Evolutionary conservation across 2,329 filamentous ascomycete species (phyloP), one percentile per base, ranked within the genome.

Genomic region (Ophiocordyceps camponoti-floridani): DNA sequence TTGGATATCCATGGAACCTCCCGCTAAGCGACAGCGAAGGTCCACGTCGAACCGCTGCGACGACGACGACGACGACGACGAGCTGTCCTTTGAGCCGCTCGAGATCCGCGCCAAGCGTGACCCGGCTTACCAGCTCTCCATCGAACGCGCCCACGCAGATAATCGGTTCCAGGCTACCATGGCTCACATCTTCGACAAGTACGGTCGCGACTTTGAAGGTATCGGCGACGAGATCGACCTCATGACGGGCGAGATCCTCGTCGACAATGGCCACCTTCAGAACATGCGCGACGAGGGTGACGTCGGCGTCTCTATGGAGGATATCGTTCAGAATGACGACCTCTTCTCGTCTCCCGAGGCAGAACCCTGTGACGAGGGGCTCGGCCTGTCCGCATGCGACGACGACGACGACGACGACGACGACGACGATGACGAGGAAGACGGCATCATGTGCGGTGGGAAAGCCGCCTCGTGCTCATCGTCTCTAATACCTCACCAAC

Each of bases 201-300:
- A 94, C 58, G 79, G 73, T 44, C 79, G 72, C 50, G 83, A 95
- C 58, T 94, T 94, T 55, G 77, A 78, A 2, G 82, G 79, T 4
- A 71, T 89, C 43, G 87, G 82, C 45, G 89, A 96, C 60, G 87
- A 94, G 63, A 87, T 96, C 54, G 85, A 96, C 59, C 68, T 94
- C 46, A 68, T 70, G 43, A 89, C 84, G 0, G 87, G 85, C 45
- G 69, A 84, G 47, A 78, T 96, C 42, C 71, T 94, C n/a, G 79
- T 95, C 46, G 74, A 96, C 60, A 91, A 94, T 67, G 89, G 91
- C 0, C 91, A 96, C 63, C 59, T 95, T 44, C 59, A 73, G 43
- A 56, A 57, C 59, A 74, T 55, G 77, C 85, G 70, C 55, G 65
- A 56, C 59, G 74, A 61, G 69, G 80, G 57, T 62, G 64, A 67